Evolutionary conservation across 139 green algal species (phyloP).

Genomic region (Tetraselmis chui): DNA sequence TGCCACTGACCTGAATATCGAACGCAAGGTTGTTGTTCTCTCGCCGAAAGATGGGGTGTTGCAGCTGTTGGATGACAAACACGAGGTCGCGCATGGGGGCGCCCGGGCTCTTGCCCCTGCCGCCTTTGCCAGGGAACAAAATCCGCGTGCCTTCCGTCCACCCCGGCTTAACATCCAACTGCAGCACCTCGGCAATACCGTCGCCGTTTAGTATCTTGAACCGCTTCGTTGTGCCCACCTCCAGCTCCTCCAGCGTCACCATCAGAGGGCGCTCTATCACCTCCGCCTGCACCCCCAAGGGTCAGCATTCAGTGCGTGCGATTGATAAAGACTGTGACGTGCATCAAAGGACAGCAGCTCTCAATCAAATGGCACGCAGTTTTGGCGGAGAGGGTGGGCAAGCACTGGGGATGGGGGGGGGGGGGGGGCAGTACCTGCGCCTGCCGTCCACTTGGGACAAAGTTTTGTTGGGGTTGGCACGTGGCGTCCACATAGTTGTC

Average conservation of each 20-base stretch:
- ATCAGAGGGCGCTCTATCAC: not conserved
- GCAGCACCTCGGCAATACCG: not conserved
- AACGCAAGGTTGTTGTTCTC: not conserved
- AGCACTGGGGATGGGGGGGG: not conserved
- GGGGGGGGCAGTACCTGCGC: not conserved
- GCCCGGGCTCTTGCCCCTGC: not conserved
- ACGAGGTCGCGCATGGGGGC: not conserved
- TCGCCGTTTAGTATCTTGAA: not conserved
- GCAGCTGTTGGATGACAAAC: not conserved
- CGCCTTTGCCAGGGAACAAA: not conserved
- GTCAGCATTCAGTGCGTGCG: too few species aligned
- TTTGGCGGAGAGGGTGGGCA: too few species aligned
- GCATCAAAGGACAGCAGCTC: not conserved
- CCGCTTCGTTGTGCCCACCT: not conserved
- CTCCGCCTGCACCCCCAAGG: not conserved
- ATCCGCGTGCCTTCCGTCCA: not conserved
- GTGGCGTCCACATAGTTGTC: not conserved
- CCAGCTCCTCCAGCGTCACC: constrained; percentile 3
- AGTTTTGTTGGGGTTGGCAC: not conserved
- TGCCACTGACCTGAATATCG: not conserved
- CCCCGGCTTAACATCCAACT: not conserved
- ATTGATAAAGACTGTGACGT: not conserved
- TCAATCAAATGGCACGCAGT: not conserved
- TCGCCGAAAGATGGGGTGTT: not conserved
- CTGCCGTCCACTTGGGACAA: not conserved